These are phyloP conservation scores for Nemania abortiva DNA, from an alignment of 2,329 filamentous ascomycete species.

Conservation along the genomic window DNA sequence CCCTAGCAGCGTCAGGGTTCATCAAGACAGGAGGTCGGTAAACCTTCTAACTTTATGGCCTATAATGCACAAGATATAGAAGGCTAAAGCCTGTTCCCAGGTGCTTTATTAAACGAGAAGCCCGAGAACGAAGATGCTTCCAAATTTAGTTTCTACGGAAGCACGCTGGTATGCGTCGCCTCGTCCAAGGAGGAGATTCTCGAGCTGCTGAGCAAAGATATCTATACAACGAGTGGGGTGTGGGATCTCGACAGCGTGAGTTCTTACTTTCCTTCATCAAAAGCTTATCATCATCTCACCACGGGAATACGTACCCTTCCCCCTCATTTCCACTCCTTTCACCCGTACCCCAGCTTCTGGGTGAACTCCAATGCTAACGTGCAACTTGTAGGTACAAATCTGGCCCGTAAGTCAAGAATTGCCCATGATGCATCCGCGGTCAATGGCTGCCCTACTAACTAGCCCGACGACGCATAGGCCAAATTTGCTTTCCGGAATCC, in stretches of 20 bases:
- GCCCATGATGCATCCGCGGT: background rate
- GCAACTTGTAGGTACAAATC: constrained; percentile 59
- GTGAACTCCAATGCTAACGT: constrained; percentile 19
- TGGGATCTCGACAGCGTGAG: constrained; percentile 81
- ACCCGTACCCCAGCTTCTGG: background rate
- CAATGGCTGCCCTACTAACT: constrained; percentile 34
- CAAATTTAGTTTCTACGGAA: constrained; percentile 77
- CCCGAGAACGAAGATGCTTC: constrained; percentile 70
- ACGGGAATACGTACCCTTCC: background rate
- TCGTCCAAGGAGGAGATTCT: constrained; percentile 77
- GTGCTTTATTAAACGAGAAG: constrained; percentile 74
- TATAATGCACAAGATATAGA: background rate
- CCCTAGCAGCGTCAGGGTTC: constrained; percentile 65
- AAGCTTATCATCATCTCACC: constrained; percentile 11
- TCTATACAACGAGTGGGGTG: constrained; percentile 78
- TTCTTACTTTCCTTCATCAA: constrained; percentile 32
- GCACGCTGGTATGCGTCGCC: constrained; percentile 75
- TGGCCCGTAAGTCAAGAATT: constrained; percentile 56
- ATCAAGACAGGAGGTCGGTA: constrained; percentile 73
- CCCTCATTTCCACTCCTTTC: background rate
- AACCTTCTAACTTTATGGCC: background rate
- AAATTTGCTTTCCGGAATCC: constrained; percentile 46
- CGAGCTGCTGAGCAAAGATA: constrained; percentile 74
- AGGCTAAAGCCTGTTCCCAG: constrained; percentile 50
- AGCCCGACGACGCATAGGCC: constrained; percentile 34